Percentiles rank a stretch among this genome's conserved stretches.
Evolutionary conservation across 257 asterid genomes (phyloP).

Genomic region (Scutellaria barbata): DNA sequence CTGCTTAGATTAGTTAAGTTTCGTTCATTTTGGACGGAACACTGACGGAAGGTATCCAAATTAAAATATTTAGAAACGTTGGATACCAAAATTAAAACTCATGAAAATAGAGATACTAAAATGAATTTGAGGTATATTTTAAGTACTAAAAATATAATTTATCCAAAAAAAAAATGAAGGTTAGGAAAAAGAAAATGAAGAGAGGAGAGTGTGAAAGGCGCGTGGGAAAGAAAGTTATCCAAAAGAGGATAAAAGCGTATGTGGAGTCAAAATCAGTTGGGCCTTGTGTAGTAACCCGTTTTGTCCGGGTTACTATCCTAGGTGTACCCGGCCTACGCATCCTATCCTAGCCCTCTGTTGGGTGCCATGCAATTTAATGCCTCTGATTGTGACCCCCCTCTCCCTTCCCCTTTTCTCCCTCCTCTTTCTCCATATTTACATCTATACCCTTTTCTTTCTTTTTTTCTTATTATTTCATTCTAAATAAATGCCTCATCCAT

Average conservation of each 20-base stretch:
- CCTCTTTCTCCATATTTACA: constrained; percentile 30
- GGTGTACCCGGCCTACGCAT: constrained; percentile 44
- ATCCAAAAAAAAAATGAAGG: too few relatives aligned
- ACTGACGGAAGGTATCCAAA: too few relatives aligned
- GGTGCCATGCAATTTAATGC: constrained; percentile 58
- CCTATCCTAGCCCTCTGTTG: constrained; percentile 40
- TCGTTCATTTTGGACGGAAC: too few relatives aligned
- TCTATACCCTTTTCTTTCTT: constrained; percentile 20
- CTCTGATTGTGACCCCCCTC: constrained; percentile 43
- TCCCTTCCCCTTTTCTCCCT: constrained; percentile 34
- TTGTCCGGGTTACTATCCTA: constrained; percentile 56
- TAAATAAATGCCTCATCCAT: too few relatives aligned
- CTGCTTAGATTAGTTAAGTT: too few relatives aligned
- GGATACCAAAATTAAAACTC: too few relatives aligned
- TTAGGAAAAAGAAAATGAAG: too few relatives aligned
- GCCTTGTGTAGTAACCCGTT: constrained; percentile 55
- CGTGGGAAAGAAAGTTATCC: constrained; percentile 39
- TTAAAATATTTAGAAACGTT: too few relatives aligned
- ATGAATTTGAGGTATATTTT: too few relatives aligned
- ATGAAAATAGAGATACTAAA: too few relatives aligned
- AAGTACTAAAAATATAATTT: too few relatives aligned
- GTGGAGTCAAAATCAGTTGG: constrained; percentile 51
- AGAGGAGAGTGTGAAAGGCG: constrained; percentile 27
- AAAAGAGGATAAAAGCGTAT: constrained; percentile 40
- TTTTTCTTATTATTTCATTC: neutral